Base-by-base conservation (phyloP, 352 stramenopile species). In the Phytophthora capsici region DNA sequence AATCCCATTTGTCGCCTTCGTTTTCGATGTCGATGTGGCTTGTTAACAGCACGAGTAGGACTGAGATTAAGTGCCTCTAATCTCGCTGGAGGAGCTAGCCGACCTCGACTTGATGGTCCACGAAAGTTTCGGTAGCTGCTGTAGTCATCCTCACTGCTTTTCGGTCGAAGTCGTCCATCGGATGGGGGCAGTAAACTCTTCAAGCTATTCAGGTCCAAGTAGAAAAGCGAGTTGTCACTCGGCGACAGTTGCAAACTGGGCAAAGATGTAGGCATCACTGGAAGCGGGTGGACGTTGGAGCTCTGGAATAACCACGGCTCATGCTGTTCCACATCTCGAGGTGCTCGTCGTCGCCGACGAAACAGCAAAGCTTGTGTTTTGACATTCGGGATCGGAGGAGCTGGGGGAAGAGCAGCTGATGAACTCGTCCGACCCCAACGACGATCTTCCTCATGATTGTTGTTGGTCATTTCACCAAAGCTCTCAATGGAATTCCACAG, bases 261-360 rank as follows among this genome's bases (percentile, higher is more conserved):
- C 36, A 61, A 22, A 2, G 67, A 32, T 25, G 36, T 13, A 6
- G 49, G 26, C 41, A 69, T 56, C 1, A 63, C 28, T 23, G 68
- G 55, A n/a, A 77, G 67, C 1, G 52, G 67, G 9, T 65, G 49
- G 23, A 85, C 63, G 26, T 74, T 80, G 9, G 81, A 50, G 49
- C 81, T 92, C 52, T 90, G 84, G 71, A 90, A 91, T 19, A 92
- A 67, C 84, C 84, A 92, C 12, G 81, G 81, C 53, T 91, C 74
- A 38, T 83, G 69, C 10, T 78, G 64, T 12, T 45, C 37, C 20
- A 69, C 38, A 22, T 71, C 57, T 8, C 55, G 66, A 6, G 49
- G 55, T 12, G 60, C 44, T 48, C 66, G 54, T 54, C 66, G 53
- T 36, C 61, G 66, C 20, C 60, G 66, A 38, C 54, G 60, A 43